A percentile compares a stretch with the other conserved stretches of the same genome.
phyloP scores from a whole-genome alignment of 164 flowering plant genomes.

The Nymphaea colorata region DNA sequence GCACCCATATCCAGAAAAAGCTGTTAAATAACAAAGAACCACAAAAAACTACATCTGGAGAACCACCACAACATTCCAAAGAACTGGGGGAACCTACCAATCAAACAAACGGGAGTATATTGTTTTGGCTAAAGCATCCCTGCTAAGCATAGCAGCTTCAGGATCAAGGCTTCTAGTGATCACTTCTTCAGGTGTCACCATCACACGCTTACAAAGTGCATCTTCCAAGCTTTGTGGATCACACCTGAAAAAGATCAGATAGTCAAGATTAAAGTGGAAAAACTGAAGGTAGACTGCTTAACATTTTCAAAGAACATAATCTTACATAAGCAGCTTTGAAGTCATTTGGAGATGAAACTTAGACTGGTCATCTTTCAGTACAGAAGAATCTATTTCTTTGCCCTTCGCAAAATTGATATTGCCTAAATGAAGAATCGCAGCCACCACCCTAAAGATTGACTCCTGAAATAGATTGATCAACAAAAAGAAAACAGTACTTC shows the following conservation, averaged over 20 bases:
- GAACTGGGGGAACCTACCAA: conserved; percentile 37
- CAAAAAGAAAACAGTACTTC: neutral
- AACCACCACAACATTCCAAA: neutral
- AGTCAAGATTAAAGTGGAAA: neutral
- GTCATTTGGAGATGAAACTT: conserved; percentile 75
- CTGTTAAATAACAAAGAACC: too few species aligned
- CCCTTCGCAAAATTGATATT: conserved; percentile 92
- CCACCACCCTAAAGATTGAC: conserved; percentile 94
- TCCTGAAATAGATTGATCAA: conserved; percentile 39
- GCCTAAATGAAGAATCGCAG: conserved; percentile 93
- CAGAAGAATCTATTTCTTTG: conserved; percentile 85
- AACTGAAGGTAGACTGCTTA: neutral
- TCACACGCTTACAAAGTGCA: conserved; percentile 84
- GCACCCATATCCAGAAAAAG: neutral
- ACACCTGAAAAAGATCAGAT: conserved; percentile 38
- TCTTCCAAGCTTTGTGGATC: conserved; percentile 83
- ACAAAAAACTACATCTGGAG: neutral
- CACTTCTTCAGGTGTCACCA: conserved; percentile 97
- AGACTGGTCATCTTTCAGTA: conserved; percentile 87
- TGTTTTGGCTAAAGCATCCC: conserved; percentile 97
- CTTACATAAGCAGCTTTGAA: conserved; percentile 81
- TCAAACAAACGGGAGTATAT: conserved; percentile 90
- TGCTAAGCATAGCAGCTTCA: conserved; percentile 65
- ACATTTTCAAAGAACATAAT: conserved; percentile 1
- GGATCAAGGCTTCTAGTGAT: conserved; percentile 98